Conservation (phyloP, 352 stramenopile species). For the Globisporangium sylvaticum region DNA sequence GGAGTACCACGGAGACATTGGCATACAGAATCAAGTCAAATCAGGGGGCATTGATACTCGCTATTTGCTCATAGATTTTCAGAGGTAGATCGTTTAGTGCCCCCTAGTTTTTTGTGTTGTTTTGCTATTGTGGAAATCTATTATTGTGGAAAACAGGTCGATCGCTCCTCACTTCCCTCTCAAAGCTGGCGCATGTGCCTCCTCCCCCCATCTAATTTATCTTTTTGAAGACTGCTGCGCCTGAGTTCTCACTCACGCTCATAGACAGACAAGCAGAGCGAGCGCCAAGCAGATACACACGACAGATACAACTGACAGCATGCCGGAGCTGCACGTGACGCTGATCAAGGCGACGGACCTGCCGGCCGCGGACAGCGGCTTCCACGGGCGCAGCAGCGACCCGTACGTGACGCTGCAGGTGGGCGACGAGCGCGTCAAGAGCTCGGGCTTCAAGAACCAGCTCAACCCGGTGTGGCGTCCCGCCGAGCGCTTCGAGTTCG, state of each 20-base stretch:
- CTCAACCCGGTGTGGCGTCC: constrained; percentile 75
- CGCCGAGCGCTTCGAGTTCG: constrained; percentile 70
- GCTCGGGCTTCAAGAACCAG: constrained; percentile 37
- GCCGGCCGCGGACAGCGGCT: constrained; percentile 51
- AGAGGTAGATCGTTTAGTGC: no score
- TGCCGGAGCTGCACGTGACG: constrained; percentile 67
- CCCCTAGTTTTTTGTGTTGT: no score
- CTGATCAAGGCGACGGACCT: constrained; percentile 64
- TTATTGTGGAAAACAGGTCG: no score
- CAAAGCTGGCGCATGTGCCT: not conserved
- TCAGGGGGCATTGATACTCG: no score
- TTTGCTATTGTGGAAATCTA: no score
- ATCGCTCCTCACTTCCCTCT: not conserved
- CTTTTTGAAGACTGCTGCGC: not conserved
- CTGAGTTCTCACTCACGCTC: constrained; percentile 15
- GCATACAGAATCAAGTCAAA: no score
- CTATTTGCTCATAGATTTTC: no score
- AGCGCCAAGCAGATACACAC: not conserved
- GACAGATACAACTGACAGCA: constrained; percentile 18
- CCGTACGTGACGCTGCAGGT: constrained; percentile 68
- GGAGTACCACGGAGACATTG: no score
- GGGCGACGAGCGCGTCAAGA: constrained; percentile 43
- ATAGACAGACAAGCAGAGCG: not conserved
- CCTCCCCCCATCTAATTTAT: constrained; percentile 9
- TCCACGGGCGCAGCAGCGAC: constrained; percentile 55